Evolutionary conservation across 202 grass and related monocot species (phyloP), one percentile per base, ranked within the genome.

Genomic region (Saccharum hybrid): DNA sequence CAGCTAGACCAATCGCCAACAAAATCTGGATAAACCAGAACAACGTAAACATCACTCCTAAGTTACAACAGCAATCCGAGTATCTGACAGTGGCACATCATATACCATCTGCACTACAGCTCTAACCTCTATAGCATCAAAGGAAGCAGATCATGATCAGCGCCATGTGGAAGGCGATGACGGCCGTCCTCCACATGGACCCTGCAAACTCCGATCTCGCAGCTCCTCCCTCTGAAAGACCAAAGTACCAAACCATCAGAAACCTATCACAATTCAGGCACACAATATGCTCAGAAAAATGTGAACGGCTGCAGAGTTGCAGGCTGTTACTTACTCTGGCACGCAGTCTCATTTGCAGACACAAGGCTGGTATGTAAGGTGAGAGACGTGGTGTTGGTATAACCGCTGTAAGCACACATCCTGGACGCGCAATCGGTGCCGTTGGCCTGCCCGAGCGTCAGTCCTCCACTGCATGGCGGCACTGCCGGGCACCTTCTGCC

Each of bases 371-470:
- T 78, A 0, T 76, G 21, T 84, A 91, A 88, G 34, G 45, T 57
- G 65, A 86, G 40, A 9, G 78, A 43, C 19, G 88, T 36, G 11
- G 43, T 71, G 40, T 88, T 79, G 66, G 89, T 86, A 57, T 91
- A 97, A n/a, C 91, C 88, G 37, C 23, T 69, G 33, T 97, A 97
- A 14, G 78, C 84, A 26, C 91, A 97, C 22, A 38, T 86, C 15
- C 4, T 65, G 16, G 79, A 51, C 12, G 22, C 84, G 33, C 93
- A 96, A 18, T 81, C 84, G 3, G 60, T 49, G 51, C 71, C 75
- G 1, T 4, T 77, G 0, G 51, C 41, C 0, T 52, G 2, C 63
- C 93, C 93, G 28, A 96, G 83, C 67, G 64, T 68, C n/a, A 89
- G 82, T 0, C 63, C 61, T 77, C 59, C 81, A 43, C 1, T 36